phyloP scores from a whole-genome alignment of 2,329 filamentous ascomycete species.

The Plectosphaerella cucumerina region DNA sequence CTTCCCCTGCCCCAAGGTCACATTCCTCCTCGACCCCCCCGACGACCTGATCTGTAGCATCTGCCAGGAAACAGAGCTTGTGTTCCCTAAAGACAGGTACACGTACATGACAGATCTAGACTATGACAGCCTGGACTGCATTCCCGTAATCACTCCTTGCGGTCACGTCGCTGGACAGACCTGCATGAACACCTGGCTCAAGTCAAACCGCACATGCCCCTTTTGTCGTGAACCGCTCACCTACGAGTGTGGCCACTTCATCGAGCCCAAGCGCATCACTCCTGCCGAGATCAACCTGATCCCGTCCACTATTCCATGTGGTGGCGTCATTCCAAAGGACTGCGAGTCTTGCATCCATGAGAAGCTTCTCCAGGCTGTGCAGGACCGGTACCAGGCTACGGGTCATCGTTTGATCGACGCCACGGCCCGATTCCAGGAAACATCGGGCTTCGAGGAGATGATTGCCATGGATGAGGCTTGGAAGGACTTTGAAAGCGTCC shows the following conservation, averaged over 20 bases:
- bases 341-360: conserved; percentile 13
- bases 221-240: conserved; percentile 25
- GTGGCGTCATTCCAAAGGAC: conserved; percentile 21
- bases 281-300: conserved; percentile 23
- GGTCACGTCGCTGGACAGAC: conserved; percentile 25
- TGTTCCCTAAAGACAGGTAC: conserved; percentile 7
- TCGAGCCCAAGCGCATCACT: conserved; percentile 20
- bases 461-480: conserved; percentile 3
- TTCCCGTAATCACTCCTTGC: conserved; percentile 27
- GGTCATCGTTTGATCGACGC: conserved; percentile 4
- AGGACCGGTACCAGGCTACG: conserved; percentile 1
- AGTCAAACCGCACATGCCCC: conserved; percentile 20
- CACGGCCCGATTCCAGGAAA: not conserved
- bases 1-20: conserved; percentile 21
- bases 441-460: not conserved
- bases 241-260: conserved; percentile 24
- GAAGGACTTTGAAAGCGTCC: conserved; percentile 4
- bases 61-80: conserved; percentile 15
- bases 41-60: conserved; percentile 18
- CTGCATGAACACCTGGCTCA: conserved; percentile 24
- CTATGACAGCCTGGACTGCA: not conserved
- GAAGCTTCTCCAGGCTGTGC: not conserved
- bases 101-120: not conserved
- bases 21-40: conserved; percentile 21
- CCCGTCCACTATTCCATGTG: conserved; percentile 25